phyloP scores from a whole-genome alignment of 495 filamentous ascomycete genomes.

The Xanthoparmelia taractica region DNA sequence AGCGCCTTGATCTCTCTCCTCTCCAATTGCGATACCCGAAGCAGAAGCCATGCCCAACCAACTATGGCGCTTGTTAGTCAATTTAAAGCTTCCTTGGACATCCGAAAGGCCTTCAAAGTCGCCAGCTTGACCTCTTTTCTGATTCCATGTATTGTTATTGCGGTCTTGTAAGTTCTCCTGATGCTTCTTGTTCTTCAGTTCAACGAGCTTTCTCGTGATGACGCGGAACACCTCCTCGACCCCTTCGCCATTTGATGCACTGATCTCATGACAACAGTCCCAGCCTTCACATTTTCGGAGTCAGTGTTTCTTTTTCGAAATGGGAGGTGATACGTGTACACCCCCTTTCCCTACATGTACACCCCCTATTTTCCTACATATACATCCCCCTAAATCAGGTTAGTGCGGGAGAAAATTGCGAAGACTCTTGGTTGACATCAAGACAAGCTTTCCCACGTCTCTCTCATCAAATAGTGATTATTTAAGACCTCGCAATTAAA shows the following conservation, averaged over 20 bases:
- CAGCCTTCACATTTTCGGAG: slow-evolving; percentile 45
- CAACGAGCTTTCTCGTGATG: slow-evolving; percentile 87
- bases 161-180: slow-evolving; percentile 41
- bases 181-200: slow-evolving; percentile 65
- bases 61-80: slow-evolving; percentile 44
- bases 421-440: no score
- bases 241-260: slow-evolving; percentile 87
- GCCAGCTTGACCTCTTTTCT: slow-evolving; percentile 22
- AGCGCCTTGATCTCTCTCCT: slow-evolving; percentile 26
- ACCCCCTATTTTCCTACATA: no score
- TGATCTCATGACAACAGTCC: slow-evolving; percentile 97
- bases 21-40: slow-evolving; percentile 34
- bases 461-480: no score
- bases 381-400: no score
- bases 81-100: slow-evolving; percentile 40
- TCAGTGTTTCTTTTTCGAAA: no score
- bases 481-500: no score
- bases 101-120: slow-evolving; percentile 30
- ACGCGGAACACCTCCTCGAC: slow-evolving; percentile 97
- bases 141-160: slow-evolving; percentile 20
- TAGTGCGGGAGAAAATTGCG: no score
- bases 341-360: no score
- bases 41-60: slow-evolving; percentile 43
- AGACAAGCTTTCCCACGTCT: no score
- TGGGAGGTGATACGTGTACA: no score